Evolutionary conservation across 495 filamentous ascomycete species (phyloP).

Genomic region (Penicillium bovifimosum): DNA sequence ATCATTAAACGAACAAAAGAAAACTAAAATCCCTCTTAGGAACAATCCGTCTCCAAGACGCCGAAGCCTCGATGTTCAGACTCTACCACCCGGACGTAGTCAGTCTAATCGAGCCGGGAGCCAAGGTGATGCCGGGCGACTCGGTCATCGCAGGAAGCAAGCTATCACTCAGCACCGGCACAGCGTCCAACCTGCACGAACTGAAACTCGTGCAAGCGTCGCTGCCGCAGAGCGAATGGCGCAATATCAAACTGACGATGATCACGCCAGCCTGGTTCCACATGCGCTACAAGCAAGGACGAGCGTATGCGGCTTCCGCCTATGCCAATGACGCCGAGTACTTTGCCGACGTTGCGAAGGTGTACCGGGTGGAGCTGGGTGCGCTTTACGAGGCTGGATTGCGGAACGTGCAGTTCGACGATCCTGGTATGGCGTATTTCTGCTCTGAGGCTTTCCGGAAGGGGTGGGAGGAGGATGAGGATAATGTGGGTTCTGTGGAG

Average conservation of each 20-base stretch:
- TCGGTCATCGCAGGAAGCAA: slow-evolving; percentile 61
- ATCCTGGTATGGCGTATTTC: slow-evolving; percentile 60
- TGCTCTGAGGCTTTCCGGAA: slow-evolving; percentile 59
- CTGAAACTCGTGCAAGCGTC: slow-evolving; percentile 51
- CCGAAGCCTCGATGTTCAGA: slow-evolving; percentile 54
- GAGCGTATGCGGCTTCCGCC: slow-evolving; percentile 47
- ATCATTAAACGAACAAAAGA: background rate
- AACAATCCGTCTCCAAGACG: slow-evolving; percentile 33
- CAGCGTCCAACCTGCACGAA: slow-evolving; percentile 50
- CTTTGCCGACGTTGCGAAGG: slow-evolving; percentile 55
- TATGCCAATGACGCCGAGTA: slow-evolving; percentile 56
- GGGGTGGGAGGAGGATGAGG: slow-evolving; percentile 54
- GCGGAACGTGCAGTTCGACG: slow-evolving; percentile 61
- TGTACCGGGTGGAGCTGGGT: slow-evolving; percentile 55
- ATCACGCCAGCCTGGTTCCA: slow-evolving; percentile 64
- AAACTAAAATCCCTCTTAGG: slow-evolving; percentile 17
- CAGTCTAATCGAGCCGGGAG: slow-evolving; percentile 54
- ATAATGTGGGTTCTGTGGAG: slow-evolving; percentile 46
- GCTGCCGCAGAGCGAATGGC: slow-evolving; percentile 41
- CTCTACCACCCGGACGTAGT: slow-evolving; percentile 69
- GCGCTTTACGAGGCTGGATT: slow-evolving; percentile 57
- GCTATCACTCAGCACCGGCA: slow-evolving; percentile 51
- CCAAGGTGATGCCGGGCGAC: slow-evolving; percentile 56
- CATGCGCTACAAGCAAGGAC: slow-evolving; percentile 56
- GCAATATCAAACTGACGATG: slow-evolving; percentile 59